A percentile compares a stretch with the other conserved stretches of the same genome.
Evolutionary conservation across 768 basidiomycete species (phyloP).

Genomic region (Tylopilus intermedius): DNA sequence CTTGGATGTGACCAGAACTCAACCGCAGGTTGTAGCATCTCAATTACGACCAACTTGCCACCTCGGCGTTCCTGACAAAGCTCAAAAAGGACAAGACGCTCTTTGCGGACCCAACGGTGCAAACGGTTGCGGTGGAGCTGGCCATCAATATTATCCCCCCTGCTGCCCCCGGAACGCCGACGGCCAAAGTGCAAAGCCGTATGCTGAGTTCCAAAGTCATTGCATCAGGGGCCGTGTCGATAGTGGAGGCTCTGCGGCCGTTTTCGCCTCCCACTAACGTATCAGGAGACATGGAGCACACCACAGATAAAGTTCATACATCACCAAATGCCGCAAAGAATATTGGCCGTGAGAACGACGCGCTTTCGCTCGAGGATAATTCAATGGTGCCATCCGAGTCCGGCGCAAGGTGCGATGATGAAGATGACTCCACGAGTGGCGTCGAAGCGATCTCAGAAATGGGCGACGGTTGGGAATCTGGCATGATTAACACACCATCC

Average conservation of each 20-base stretch:
- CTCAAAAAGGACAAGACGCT: conserved; percentile 67
- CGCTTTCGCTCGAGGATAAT: conserved; percentile 1
- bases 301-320: conserved; percentile 14
- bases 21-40: conserved; percentile 40
- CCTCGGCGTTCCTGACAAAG: conserved; percentile 64
- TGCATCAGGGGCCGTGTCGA: conserved; percentile 49
- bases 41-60: conserved; percentile 54
- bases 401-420: conserved; percentile 16
- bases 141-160: conserved; percentile 30
- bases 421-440: conserved; percentile 18
- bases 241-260: conserved; percentile 46
- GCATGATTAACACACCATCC: conserved; percentile 31
- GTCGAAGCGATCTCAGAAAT: conserved; percentile 4
- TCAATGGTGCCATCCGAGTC: neutral
- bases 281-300: conserved; percentile 15
- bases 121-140: conserved; percentile 46
- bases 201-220: conserved; percentile 75
- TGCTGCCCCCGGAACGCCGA: conserved; percentile 37
- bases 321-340: conserved; percentile 8
- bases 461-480: conserved; percentile 40
- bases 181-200: conserved; percentile 63
- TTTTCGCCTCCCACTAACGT: conserved; percentile 33
- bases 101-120: conserved; percentile 44
- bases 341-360: neutral
- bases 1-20: neutral